Base-by-base conservation (phyloP, 768 basidiomycete species). In the Phylloporus scabripes region DNA sequence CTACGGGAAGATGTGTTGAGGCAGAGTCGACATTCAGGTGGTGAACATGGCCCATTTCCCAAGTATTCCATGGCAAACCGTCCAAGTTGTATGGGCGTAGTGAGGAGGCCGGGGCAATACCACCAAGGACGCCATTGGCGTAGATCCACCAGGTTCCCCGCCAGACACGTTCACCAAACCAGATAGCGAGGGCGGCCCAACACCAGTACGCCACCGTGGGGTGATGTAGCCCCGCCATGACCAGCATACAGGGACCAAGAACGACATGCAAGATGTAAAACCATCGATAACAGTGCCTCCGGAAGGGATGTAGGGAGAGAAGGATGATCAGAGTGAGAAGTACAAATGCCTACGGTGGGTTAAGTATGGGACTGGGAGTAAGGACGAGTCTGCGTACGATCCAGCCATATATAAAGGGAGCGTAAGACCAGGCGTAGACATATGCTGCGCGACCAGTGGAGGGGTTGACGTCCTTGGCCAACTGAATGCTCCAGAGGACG, bases 191-290 rank as follows among this genome's bases (percentile, higher is more conserved):
- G 0, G 87, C 78, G 12, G 69, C 70, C 70, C 80, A 82, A 52
- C 84, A 83, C 84, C 85, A 89, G 71, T 75, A 79, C 67, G 74
- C 75, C 20, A 85, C 60, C 2, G 76, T 70, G 2, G 82, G 82
- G 58, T 87, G 83, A 60, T 90, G 87, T 0, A 89, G 63, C 15
- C 79, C 83, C 5, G 81, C 73, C 49, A 76, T 70, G 38, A 80
- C 66, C 38, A 90, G 69, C 36, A 79, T 82, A n/a, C 75, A 60
- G 36, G 86, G 76, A 26, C 83, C 79, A 20, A 87, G 72, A 28
- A 81, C 59, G 37, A 89, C 63, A 60, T 90, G 87, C 18, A 76
- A 57, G 52, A 76, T 66, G 58, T 85, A 88, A 70, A 90, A 90
- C 5, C 71, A 55, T 63, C 87, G 80, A 60, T 82, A 85, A 59